Evolutionary conservation across 2,329 filamentous ascomycete genomes (phyloP).

Genomic region (Penicillium sp.): DNA sequence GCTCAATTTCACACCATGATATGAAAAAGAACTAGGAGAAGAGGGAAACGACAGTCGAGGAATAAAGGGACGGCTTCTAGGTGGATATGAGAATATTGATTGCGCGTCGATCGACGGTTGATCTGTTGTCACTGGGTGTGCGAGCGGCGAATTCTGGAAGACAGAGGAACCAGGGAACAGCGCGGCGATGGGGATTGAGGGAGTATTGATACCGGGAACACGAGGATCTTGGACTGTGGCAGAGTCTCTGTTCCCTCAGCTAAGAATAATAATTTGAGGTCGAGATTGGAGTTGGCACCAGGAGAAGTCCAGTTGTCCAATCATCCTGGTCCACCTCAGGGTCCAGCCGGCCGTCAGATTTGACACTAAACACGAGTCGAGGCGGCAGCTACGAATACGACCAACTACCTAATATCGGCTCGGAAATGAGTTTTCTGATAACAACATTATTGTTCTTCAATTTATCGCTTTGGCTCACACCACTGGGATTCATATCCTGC

Average conservation of each 20-base stretch:
- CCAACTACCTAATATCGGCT: neutral
- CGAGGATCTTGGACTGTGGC: neutral
- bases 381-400: neutral
- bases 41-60: neutral
- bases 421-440: neutral
- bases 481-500: neutral
- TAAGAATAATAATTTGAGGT: neutral
- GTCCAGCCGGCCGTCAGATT: constrained; percentile 1
- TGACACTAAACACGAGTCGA: neutral
- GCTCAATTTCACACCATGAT: neutral
- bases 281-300: neutral
- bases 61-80: neutral
- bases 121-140: constrained; percentile 7
- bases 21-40: neutral
- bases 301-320: neutral
- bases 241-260: neutral
- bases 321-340: constrained; percentile 1
- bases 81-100: constrained; percentile 2
- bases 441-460: neutral
- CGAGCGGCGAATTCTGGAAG: constrained; percentile 13
- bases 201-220: neutral
- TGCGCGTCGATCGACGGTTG: constrained; percentile 8
- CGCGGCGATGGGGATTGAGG: neutral
- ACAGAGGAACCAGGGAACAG: neutral
- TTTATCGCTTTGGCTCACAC: neutral